Percentiles rank a stretch among this genome's conserved stretches.
Conservation (phyloP, 331 rosid species). For the Malus hybrid region DNA sequence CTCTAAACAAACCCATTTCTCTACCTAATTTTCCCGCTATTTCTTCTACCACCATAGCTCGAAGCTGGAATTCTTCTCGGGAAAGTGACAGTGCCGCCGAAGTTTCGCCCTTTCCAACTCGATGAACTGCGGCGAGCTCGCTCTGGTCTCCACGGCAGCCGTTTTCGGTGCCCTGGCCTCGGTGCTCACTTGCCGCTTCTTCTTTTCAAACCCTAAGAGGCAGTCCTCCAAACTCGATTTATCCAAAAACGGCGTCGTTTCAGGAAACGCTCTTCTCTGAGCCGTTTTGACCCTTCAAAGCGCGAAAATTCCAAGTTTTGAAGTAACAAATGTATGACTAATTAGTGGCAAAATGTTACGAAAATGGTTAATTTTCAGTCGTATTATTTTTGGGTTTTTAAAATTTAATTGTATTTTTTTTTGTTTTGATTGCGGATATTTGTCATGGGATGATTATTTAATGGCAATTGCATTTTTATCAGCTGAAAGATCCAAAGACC, state of each 20-base stretch:
- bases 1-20: background rate
- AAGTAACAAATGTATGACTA: background rate
- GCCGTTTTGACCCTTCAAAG: conserved; percentile 76
- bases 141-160: conserved; percentile 53
- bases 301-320: conserved; percentile 20
- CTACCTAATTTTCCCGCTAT: background rate
- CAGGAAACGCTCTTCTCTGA: conserved; percentile 21
- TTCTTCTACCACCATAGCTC: background rate
- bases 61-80: background rate
- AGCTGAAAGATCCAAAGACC: conserved; percentile 94
- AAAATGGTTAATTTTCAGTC: background rate
- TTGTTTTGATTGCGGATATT: conserved; percentile 33
- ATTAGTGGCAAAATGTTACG: background rate
- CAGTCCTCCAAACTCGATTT: conserved; percentile 6
- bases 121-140: conserved; percentile 61
- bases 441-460: conserved; percentile 96
- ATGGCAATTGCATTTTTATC: conserved; percentile 97
- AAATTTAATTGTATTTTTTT: background rate
- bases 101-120: background rate
- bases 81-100: background rate
- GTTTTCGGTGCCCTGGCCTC: conserved; percentile 63
- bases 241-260: conserved; percentile 29
- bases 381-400: background rate
- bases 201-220: conserved; percentile 30
- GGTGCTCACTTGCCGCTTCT: conserved; percentile 49